Evolutionary conservation across 768 basidiomycete genomes (phyloP), one percentile per base, ranked within the genome.

Genomic region (Suillus subalutaceus): DNA sequence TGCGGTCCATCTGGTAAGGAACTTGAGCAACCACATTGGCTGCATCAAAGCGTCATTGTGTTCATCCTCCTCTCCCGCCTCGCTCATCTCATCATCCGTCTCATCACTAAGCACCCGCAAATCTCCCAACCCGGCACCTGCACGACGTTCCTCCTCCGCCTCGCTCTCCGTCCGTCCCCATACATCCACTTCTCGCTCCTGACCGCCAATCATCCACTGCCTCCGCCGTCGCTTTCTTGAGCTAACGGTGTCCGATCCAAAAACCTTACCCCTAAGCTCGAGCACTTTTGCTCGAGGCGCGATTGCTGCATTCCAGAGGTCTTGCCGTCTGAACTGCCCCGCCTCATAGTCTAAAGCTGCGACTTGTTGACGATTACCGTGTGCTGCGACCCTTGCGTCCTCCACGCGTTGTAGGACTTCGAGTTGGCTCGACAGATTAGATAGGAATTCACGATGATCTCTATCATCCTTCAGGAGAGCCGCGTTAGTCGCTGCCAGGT

Each of bases 1-100:
- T 48, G 86, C 85, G 8, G 88, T 89, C 90, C 90, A 92, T 66
- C 88, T 90, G 56, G 88, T 91, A 75, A 93, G 90, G 77, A 92
- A 86, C 71, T 84, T 81, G 71, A 93, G 77, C 63, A 92, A 73
- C 92, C 92, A 93, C 82, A 91, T 88, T 44, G 91, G 90, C 63
- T 86, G 87, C 74, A 90, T 87, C 48, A 84, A 85, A 64, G 66
- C 71, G 63, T 65, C 71, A 4, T 72, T 73, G 20, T 72, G 72
- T 48, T 70, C 77, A n/a, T 69, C 68, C 41, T 78, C 73, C 32
- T 72, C 73, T 57, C 75, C 70, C 9, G 80, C 73, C 15, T 76
- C 75, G 9, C 73, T 73, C 20, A 71, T 71, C 6, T 62, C 71
- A 20, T 55, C 63, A 52, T 77, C 75, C 9, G 68, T 71, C 15